Base-by-base conservation (phyloP, 805 yeast genomes). In the Metschnikowia lochheadii region DNA sequence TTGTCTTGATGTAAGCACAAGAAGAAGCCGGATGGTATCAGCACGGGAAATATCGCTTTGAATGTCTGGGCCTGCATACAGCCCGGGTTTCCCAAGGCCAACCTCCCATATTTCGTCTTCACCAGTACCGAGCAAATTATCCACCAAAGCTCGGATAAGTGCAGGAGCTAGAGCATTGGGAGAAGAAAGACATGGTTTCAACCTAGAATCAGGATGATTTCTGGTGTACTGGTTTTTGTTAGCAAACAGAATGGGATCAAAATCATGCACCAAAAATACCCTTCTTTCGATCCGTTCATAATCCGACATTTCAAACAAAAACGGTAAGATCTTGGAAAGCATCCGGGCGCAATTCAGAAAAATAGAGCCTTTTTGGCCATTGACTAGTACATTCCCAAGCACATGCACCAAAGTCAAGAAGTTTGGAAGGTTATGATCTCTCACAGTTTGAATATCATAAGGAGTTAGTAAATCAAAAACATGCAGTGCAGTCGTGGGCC, bases 21-120 rank as follows among this genome's bases (percentile, higher is more conserved):
- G 59, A 10, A 92, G 49, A 6, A 89, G 68, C 44, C 85, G 71
- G 36, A 92, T 57, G 2, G 87, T 69, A 60, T 87, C 95, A 5
- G 83, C 67, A 58, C 96, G 77, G 61, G 87, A 82, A 23, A 81
- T 63, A 56, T 87, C 91, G 38, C 81, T 60, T 3, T 64, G 49
- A 6, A 63, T 47, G 40, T 69, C 65, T 0, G 72, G 66, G 2
- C 61, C 45, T 6, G 18, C 46, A 49, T 60, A 64, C 46, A 58
- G 63, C 5, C 64, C 50, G 1, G 78, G 67, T 3, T 70, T 63
- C 2, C 89, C 91, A 32, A 90, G 76, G 5, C 96, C 97, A 3
- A 86, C 81, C 58, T 87, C 95, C 96, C 97, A 90, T 1, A 85
- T 72, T 6, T 70, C 55, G 32, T 18, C 21, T 15, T 23, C 23